Base-by-base conservation (phyloP, 495 filamentous ascomycete species). In the Aspergillus campestris region DNA sequence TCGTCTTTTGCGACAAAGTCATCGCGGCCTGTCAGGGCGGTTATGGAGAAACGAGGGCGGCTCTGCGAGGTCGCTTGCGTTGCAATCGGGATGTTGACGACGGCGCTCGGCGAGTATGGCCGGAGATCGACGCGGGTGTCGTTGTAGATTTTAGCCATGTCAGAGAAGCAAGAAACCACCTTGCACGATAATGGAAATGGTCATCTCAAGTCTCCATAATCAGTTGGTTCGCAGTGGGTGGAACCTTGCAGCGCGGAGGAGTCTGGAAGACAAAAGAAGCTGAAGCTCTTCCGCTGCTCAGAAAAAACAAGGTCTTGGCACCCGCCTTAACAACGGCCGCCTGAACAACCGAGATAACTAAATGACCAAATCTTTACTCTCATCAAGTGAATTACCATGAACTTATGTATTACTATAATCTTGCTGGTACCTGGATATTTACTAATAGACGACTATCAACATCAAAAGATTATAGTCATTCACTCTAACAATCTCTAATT, bases 71-170 rank as follows among this genome's bases (percentile, higher is more conserved):
- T 61, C 43, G 58, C 61, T 50, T 66, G 72, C 32, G 74, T 65
- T 51, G 87, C 81, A 55, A 94, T 77, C 50, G 81, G 83, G 56
- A 94, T 75, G 53, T 84, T 79, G 60, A 87, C 77, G 50, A 82
- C 75, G 33, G 84, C 83, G 46, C 74, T 73, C 53, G 78, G 70
- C 47, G 74, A 82, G 38, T 82, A 72, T 24, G 87, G 82, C 59
- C 91, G 84, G 43, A 92, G 74, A 51, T 87, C 84, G 48, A 94
- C 67, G 56, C 88, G 81, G 56, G 86, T 85, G 70, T 96, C 90
- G 62, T 89, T 90, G 72, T 86, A 91, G 53, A 89, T 70, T 64
- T 66, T 71, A 38, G 65, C 70, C 70, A 73, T 73, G 56, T 52
- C 62, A 53, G 51, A 59, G 51, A 54, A 43, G 48, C 45, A 44